Percentiles rank a stretch among this genome's conserved stretches.
These are phyloP conservation scores for Urostyla sp. DNA, from an alignment of 73 alveolate species.

Conservation along the genomic window DNA sequence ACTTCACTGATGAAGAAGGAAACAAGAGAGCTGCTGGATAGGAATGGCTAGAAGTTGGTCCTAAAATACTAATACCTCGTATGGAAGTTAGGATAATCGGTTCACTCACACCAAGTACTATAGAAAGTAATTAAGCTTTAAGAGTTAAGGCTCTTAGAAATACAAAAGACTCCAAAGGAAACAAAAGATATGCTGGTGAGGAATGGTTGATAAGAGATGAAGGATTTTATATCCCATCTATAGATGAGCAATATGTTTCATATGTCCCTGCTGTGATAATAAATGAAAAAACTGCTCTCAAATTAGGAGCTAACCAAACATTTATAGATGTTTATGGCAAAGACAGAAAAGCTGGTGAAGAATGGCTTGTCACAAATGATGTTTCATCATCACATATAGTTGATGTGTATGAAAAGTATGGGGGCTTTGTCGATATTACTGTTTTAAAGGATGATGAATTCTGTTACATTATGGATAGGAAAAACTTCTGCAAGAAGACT, in stretches of 20 bases:
- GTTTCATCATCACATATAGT: slow-evolving; percentile 73
- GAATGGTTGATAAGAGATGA: slow-evolving; percentile 82
- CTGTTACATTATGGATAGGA: slow-evolving; percentile 77
- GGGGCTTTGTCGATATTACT: too few relatives aligned
- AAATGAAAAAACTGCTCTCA: slow-evolving; percentile 74
- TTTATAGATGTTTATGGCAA: slow-evolving; percentile 76
- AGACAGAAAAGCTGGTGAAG: slow-evolving; percentile 86
- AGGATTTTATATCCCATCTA: slow-evolving; percentile 85
- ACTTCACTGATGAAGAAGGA: slow-evolving; percentile 74
- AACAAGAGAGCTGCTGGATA: slow-evolving; percentile 84
- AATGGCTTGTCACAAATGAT: slow-evolving; percentile 84
- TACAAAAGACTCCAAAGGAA: slow-evolving; percentile 56
- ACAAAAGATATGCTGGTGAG: slow-evolving; percentile 78
- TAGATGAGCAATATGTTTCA: slow-evolving; percentile 71
- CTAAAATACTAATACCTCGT: slow-evolving; percentile 83
- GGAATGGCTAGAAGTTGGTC: slow-evolving; percentile 81
- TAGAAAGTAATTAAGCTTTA: slow-evolving; percentile 70
- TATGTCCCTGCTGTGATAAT: slow-evolving; percentile 72
- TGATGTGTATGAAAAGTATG: slow-evolving; percentile 79
- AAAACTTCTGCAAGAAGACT: slow-evolving; percentile 71
- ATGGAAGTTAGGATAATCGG: slow-evolving; percentile 74
- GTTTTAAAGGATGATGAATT: slow-evolving; percentile 73
- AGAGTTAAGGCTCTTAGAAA: slow-evolving; percentile 66
- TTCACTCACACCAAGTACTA: slow-evolving; percentile 40
- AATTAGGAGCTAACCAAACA: slow-evolving; percentile 73